These are phyloP conservation scores for Polyporus tsugae DNA, from an alignment of 1,284 basidiomycete species.

Conservation along the genomic window DNA sequence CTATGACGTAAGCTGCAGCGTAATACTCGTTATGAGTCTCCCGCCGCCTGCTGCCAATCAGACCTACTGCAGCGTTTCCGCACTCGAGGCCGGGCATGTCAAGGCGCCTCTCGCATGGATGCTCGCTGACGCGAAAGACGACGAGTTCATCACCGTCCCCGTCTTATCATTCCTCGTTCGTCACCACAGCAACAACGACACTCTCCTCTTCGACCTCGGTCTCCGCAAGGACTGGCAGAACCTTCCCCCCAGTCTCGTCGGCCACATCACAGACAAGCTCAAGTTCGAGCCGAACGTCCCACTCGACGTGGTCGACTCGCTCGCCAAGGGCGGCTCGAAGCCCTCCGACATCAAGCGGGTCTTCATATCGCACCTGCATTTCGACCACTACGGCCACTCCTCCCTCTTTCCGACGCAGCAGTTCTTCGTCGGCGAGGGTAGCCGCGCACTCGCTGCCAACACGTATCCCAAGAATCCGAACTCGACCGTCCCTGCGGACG, in stretches of 20 bases:
- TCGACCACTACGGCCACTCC: constrained; percentile 48
- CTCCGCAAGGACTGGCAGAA: constrained; percentile 53
- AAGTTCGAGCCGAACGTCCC: constrained; percentile 39
- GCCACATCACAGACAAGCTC: constrained; percentile 10
- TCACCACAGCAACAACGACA: constrained; percentile 48
- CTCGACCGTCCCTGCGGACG: constrained; percentile 44
- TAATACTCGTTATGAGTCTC: constrained; percentile 22
- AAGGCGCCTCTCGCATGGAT: constrained; percentile 45
- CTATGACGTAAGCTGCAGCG: neutral
- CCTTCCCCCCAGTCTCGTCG: constrained; percentile 42
- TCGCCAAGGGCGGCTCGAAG: constrained; percentile 53
- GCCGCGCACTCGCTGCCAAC: constrained; percentile 42
- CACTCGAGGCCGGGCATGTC: constrained; percentile 56
- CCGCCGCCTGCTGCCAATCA: constrained; percentile 29
- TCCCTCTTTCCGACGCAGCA: constrained; percentile 52
- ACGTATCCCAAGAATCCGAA: constrained; percentile 47
- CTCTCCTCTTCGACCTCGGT: constrained; percentile 63
- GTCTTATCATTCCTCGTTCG: constrained; percentile 58
- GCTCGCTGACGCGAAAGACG: constrained; percentile 50
- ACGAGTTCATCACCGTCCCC: constrained; percentile 42
- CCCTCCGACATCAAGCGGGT: constrained; percentile 52
- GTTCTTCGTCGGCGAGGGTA: constrained; percentile 53
- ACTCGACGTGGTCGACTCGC: constrained; percentile 56
- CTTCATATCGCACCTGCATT: constrained; percentile 50
- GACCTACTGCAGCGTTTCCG: constrained; percentile 49